Base-by-base conservation (phyloP, 768 basidiomycete species). In the Fomitopsis serialis region DNA sequence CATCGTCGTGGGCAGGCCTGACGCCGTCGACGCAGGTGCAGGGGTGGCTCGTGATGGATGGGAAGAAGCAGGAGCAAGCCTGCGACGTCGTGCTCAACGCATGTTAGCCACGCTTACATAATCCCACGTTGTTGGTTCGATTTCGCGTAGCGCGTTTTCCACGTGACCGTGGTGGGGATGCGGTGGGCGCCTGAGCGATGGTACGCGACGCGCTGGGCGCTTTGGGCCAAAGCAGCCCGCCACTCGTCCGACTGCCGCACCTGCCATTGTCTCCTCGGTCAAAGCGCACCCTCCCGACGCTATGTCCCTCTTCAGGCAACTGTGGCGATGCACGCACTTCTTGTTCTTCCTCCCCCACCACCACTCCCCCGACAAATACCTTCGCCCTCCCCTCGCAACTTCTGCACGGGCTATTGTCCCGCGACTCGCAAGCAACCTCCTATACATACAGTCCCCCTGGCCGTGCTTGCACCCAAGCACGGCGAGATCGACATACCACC, bases 1-100 rank as follows among this genome's bases (percentile, higher is more conserved):
- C 64, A 65, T 65, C 59, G 57, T 62, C 11, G 22, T 23, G 15
- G 4, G 37, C 32, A 60, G 62, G 66, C 66, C 66, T 67, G 63
- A 67, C 64, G 53, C 66, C 66, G 54, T 59, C 52, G 59, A 62
- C 58, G 63, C 56, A 57, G 52, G 47, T n/a, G n/a, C n/a, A 24
- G 43, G 47, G 42, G 32, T 48, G 52, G 50, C 50, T 45, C 45
- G 48, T 27, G 37, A 48, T n/a, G 22, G 35, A 36, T 48, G 32
- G 29, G 22, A 46, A 54, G 21, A 2, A 32, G 46, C 19, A 45
- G 42, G 21, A 42, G 25, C 42, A 44, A 49, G 46, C 21, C 49
- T 12, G 34, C 32, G 5, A 15, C 35, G 48, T 40, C 55, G 56
- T 56, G 60, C 54, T 25, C 35, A 45, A 45, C 52, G 59, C 63